These are phyloP conservation scores for Wickerhamomyces ciferrii DNA, from an alignment of 805 yeast genomes.

Conservation along the genomic window DNA sequence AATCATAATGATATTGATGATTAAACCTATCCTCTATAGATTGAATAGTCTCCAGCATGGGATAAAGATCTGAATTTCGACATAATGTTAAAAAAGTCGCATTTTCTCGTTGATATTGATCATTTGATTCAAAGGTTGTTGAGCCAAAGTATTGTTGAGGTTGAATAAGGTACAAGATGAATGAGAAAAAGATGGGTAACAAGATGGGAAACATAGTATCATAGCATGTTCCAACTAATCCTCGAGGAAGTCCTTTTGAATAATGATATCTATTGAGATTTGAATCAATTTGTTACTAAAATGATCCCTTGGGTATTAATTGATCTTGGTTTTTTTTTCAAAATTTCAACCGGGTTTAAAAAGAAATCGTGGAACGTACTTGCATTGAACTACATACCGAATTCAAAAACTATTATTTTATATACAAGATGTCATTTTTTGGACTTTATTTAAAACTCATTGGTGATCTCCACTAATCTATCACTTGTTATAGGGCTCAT, in stretches of 20 bases:
- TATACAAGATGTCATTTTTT: too few species aligned
- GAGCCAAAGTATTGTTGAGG: not conserved
- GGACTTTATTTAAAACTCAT: conserved; percentile 2
- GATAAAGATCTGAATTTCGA: conserved; percentile 50
- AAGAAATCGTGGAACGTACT: too few species aligned
- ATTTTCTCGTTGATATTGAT: conserved; percentile 11
- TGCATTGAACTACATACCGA: too few species aligned
- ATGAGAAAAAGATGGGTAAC: not conserved
- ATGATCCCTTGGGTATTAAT: too few species aligned
- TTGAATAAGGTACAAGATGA: not conserved
- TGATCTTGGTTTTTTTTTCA: too few species aligned
- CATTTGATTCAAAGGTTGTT: not conserved
- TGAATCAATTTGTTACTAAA: too few species aligned
- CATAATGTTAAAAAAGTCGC: conserved; percentile 51
- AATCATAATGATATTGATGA: conserved; percentile 69
- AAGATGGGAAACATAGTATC: not conserved
- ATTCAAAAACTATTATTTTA: too few species aligned
- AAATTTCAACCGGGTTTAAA: too few species aligned
- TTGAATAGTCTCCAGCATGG: conserved; percentile 47
- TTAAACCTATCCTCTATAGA: conserved; percentile 33
- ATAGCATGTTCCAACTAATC: not conserved
- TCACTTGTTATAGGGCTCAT: conserved; percentile 65
- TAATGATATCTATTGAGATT: too few species aligned
- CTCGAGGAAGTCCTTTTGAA: not conserved
- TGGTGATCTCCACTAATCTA: conserved; percentile 33